Evolutionary conservation across 768 basidiomycete species (phyloP).

Genomic region (Chalciporus chontae): DNA sequence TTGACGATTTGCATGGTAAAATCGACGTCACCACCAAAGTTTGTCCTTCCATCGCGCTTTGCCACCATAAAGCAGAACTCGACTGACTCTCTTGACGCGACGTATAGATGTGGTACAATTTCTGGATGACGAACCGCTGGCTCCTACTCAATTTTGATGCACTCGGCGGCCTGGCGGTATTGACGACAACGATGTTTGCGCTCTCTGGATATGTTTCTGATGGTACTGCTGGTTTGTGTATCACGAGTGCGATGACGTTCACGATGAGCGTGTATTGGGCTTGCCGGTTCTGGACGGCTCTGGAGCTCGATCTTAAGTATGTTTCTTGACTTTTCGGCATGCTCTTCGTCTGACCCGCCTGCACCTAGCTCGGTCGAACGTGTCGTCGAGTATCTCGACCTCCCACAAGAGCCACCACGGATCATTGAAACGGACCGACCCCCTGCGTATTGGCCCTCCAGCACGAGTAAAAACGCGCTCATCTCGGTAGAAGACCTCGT

Average conservation of each 20-base stretch:
- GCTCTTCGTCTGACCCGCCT: constrained; percentile 4
- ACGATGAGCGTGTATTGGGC: constrained; percentile 51
- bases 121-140: constrained; percentile 92
- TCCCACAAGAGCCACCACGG: constrained; percentile 83
- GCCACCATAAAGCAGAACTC: background rate
- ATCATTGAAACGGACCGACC: constrained; percentile 70
- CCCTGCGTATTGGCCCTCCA: constrained; percentile 93
- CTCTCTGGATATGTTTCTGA: constrained; percentile 57
- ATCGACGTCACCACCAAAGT: constrained; percentile 80
- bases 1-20: constrained; percentile 68
- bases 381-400: constrained; percentile 83
- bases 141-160: constrained; percentile 79
- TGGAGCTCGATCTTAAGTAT: constrained; percentile 76
- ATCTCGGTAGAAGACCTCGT: constrained; percentile 71
- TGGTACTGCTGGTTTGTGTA: constrained; percentile 68
- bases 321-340: constrained; percentile 22
- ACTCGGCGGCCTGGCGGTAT: constrained; percentile 68
- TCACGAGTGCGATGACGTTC: constrained; percentile 69
- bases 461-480: constrained; percentile 52
- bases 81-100: background rate
- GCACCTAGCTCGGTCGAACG: constrained; percentile 77
- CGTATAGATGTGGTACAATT: constrained; percentile 70
- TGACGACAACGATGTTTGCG: constrained; percentile 74
- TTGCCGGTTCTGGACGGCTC: constrained; percentile 47
- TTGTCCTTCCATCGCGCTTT: background rate